Percentiles rank a stretch among this genome's conserved stretches.
Conservation (phyloP, 495 filamentous ascomycete species). For the Haplographium delicatum region DNA sequence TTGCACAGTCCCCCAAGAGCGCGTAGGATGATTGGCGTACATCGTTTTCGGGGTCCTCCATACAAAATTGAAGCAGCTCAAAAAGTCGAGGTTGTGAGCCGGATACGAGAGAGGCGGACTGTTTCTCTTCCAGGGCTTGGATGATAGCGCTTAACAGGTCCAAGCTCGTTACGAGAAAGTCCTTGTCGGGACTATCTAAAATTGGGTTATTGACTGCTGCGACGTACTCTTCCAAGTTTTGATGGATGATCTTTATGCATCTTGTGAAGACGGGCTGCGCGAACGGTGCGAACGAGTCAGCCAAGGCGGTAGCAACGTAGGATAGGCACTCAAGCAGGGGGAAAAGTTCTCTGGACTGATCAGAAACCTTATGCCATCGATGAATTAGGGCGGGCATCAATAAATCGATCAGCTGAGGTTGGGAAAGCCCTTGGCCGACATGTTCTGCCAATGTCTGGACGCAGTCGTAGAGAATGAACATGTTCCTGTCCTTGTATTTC, state of each 20-base stretch:
- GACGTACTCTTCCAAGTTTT: constrained; percentile 75
- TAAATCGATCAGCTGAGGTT: constrained; percentile 70
- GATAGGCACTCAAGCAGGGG: constrained; percentile 92
- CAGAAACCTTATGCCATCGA: constrained; percentile 79
- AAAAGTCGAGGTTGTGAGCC: constrained; percentile 79
- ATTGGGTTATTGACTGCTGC: constrained; percentile 54
- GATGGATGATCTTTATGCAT: constrained; percentile 85
- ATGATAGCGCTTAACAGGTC: constrained; percentile 93
- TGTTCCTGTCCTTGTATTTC: constrained; percentile 97
- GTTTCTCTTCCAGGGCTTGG: constrained; percentile 74
- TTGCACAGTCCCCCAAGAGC: constrained; percentile 91
- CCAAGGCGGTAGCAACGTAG: constrained; percentile 85
- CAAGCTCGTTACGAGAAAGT: constrained; percentile 94
- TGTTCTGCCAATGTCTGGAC: constrained; percentile 95
- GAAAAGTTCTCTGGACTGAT: constrained; percentile 91
- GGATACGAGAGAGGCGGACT: constrained; percentile 69
- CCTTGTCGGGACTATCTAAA: constrained; percentile 85
- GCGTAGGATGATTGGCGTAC: constrained; percentile 96
- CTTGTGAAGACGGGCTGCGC: constrained; percentile 77
- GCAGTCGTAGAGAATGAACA: constrained; percentile 98
- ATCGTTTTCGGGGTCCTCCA: constrained; percentile 88
- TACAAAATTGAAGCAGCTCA: constrained; percentile 81
- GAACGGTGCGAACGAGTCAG: constrained; percentile 75
- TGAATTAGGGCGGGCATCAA: constrained; percentile 94
- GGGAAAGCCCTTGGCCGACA: constrained; percentile 71